Conservation (phyloP, 2,329 filamentous ascomycete species). For the Trichothecium roseum region DNA sequence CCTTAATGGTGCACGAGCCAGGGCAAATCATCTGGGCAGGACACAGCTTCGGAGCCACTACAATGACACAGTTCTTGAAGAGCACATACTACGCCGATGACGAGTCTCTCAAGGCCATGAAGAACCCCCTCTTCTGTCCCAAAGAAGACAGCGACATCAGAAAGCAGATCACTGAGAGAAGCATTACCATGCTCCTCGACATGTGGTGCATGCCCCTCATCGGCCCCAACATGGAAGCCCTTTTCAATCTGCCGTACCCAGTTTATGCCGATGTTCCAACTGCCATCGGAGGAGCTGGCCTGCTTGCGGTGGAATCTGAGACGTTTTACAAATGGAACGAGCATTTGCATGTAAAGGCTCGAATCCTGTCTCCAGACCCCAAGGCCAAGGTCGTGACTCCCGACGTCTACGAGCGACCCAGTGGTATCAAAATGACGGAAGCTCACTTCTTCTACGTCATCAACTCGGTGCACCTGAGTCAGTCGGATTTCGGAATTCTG, state of each 20-base stretch:
- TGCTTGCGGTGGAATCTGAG: constrained; percentile 65
- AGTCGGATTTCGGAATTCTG: constrained; percentile 74
- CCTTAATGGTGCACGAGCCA: constrained; percentile 57
- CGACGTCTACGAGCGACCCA: constrained; percentile 28
- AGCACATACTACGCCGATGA: constrained; percentile 57
- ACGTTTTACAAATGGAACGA: constrained; percentile 70
- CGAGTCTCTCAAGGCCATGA: constrained; percentile 33
- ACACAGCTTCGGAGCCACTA: constrained; percentile 73
- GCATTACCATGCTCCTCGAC: constrained; percentile 61
- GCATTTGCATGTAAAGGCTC: constrained; percentile 60
- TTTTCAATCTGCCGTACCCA: constrained; percentile 66
- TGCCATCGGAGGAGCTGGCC: constrained; percentile 42
- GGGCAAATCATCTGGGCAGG: constrained; percentile 67
- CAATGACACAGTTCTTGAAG: constrained; percentile 68
- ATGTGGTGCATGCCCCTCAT: constrained; percentile 71
- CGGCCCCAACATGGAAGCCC: constrained; percentile 47
- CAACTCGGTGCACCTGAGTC: constrained; percentile 68
- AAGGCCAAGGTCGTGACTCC: constrained; percentile 28
- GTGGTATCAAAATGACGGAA: constrained; percentile 30
- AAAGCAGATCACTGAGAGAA: constrained; percentile 57
- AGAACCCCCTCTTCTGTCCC: constrained; percentile 52
- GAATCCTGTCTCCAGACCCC: constrained; percentile 49
- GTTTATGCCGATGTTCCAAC: constrained; percentile 44
- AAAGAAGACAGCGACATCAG: constrained; percentile 42
- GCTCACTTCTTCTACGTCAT: constrained; percentile 67